phyloP scores from a whole-genome alignment of 2,329 filamentous ascomycete genomes.

The Furcasterigmium furcatum region DNA sequence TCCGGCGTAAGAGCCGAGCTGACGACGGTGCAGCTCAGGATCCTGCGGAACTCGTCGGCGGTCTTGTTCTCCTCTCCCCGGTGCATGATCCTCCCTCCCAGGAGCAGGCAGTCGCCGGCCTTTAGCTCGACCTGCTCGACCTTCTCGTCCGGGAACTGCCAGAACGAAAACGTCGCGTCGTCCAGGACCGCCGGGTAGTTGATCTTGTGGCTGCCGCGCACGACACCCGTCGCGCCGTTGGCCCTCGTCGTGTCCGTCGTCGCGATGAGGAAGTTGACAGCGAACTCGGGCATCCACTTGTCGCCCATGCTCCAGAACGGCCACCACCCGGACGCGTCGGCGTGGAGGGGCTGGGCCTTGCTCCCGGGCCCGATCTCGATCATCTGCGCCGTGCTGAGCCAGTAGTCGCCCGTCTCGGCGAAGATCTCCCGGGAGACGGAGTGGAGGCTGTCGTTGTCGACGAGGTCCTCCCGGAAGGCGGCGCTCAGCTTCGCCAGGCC shows the following conservation, averaged over 20 bases:
- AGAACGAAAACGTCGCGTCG: not conserved
- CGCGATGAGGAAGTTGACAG: constrained; percentile 15
- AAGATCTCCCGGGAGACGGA: constrained; percentile 18
- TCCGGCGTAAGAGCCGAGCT: constrained; percentile 7
- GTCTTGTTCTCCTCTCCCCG: constrained; percentile 8
- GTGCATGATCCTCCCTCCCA: constrained; percentile 9
- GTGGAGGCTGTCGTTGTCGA: constrained; percentile 23
- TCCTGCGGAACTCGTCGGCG: constrained; percentile 4
- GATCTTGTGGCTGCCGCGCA: constrained; percentile 7
- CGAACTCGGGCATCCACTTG: constrained; percentile 5
- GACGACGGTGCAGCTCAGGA: constrained; percentile 9
- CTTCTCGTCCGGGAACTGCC: constrained; percentile 8
- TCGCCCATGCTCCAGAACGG: constrained; percentile 1
- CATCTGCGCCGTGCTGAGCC: constrained; percentile 19
- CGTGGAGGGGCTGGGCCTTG: constrained; percentile 19
- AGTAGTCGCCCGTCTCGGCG: constrained; percentile 21
- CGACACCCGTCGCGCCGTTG: constrained; percentile 15
- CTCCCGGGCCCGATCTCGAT: constrained; percentile 18
- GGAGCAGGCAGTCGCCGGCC: constrained; percentile 8
- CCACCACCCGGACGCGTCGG: constrained; percentile 11
- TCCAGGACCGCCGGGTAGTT: not conserved
- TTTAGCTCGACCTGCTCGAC: constrained; percentile 9
- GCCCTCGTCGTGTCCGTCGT: constrained; percentile 11
- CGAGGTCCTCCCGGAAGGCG: constrained; percentile 20
- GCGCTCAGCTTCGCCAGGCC: constrained; percentile 17